Base-by-base conservation (phyloP, 257 asterid genomes). In the Rhazya stricta region DNA sequence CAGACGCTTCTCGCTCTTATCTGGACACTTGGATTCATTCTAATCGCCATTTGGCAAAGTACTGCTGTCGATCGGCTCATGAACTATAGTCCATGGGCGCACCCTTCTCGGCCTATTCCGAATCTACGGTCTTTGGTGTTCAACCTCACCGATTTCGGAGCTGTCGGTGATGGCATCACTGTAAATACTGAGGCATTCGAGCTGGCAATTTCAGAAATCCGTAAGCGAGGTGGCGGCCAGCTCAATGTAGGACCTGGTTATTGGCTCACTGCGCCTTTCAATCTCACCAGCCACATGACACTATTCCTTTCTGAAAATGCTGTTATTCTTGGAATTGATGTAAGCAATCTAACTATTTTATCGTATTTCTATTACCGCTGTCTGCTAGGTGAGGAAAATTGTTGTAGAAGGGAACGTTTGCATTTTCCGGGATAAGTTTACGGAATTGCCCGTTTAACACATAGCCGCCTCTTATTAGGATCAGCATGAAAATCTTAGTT, bases 211-310 rank as follows among this genome's bases (percentile, higher is more conserved):
- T 85, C 79, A 77, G 92, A 86, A 70, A 87, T 93, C 23, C 84
- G 76, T 67, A 84, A 74, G 69, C 86, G 81, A 7, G 98, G 98
- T 63, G 97, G 97, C 0, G 98, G 98, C 12, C 98, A 93, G 93
- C 97, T 93, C 51, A 93, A 93, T 73, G 96, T 93, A 43, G 83
- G 76, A 68, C 81, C 89, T 9, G 98, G 98, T 21, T 71, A 81
- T 27, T 93, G 98, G 97, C 96, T 93, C 4, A 93, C 97, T 69
- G 97, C 93, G 78, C 98, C 98, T 60, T 89, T 93, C 72, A 93
- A 93, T 80, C 97, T 93, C 81, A 93, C 98, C 11, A 93, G 97
- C 71, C 90, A 88, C 74, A 87, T 93, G 81, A 93, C 98, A 27
- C 81, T 93, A 63, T 91, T 93, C 76, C 89, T 93, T 23, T 87